These are phyloP conservation scores for Trichosporon ovoides DNA, from an alignment of 1,284 basidiomycete genomes.

Conservation along the genomic window DNA sequence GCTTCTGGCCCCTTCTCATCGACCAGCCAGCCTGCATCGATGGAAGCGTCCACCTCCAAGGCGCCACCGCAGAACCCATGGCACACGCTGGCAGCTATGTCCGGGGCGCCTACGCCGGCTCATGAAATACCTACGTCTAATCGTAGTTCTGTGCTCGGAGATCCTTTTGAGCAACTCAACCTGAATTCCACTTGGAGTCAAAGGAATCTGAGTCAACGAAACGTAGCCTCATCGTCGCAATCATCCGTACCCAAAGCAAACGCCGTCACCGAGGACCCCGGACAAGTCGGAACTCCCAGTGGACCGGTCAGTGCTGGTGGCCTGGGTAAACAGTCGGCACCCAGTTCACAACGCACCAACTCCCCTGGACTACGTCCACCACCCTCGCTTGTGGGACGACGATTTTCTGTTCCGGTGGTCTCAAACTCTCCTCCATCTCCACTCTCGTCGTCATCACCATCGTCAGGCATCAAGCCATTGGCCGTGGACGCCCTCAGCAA, in stretches of 20 bases:
- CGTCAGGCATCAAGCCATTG: slow-evolving; percentile 24
- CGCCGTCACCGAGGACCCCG: background rate
- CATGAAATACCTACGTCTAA: slow-evolving; percentile 31
- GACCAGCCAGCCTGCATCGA: background rate
- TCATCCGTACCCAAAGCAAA: background rate
- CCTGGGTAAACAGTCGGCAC: background rate
- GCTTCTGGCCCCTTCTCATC: background rate
- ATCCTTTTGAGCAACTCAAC: slow-evolving; percentile 47
- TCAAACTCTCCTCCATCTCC: background rate
- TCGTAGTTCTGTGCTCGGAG: slow-evolving; percentile 44
- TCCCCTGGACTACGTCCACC: background rate
- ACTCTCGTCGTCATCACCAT: background rate
- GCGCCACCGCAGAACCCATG: slow-evolving; percentile 29
- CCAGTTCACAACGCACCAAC: background rate
- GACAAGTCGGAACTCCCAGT: background rate
- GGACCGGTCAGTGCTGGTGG: background rate
- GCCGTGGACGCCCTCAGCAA: slow-evolving; percentile 16
- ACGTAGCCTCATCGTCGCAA: too few species aligned
- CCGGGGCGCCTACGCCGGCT: slow-evolving; percentile 48
- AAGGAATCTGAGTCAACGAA: slow-evolving; percentile 23
- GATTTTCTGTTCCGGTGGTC: background rate
- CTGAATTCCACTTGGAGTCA: slow-evolving; percentile 41
- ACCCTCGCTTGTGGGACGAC: background rate
- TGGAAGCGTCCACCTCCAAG: background rate
- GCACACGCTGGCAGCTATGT: slow-evolving; percentile 41